phyloP scores from a whole-genome alignment of 495 filamentous ascomycete genomes.

The Penicillium turbatum region DNA sequence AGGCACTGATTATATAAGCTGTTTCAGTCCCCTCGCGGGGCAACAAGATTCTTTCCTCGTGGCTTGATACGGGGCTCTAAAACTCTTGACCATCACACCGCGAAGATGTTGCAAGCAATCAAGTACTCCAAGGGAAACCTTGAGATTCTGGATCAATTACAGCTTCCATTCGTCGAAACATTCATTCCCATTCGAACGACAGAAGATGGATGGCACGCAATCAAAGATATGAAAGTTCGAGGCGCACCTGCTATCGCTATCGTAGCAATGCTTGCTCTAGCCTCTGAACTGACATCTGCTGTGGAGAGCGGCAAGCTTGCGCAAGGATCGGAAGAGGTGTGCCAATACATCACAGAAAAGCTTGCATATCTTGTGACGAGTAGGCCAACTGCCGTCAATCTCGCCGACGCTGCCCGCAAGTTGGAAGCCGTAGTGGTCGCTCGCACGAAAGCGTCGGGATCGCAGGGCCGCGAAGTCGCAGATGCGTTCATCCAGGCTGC shows the following conservation, averaged over 20 bases:
- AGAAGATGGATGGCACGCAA: constrained; percentile 86
- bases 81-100: neutral
- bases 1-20: constrained; percentile 13
- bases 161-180: constrained; percentile 77
- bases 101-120: constrained; percentile 77
- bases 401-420: constrained; percentile 81
- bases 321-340: constrained; percentile 52
- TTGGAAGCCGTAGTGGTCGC: constrained; percentile 56
- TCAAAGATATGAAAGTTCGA: constrained; percentile 89
- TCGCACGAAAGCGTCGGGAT: constrained; percentile 28
- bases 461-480: constrained; percentile 47
- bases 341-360: constrained; percentile 62
- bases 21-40: neutral
- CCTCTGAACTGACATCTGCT: constrained; percentile 48
- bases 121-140: constrained; percentile 74
- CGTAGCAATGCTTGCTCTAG: constrained; percentile 83
- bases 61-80: neutral
- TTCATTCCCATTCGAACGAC: constrained; percentile 70
- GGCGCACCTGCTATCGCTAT: constrained; percentile 97
- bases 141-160: constrained; percentile 83
- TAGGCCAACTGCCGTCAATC: constrained; percentile 89
- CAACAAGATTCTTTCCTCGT: neutral
- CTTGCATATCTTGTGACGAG: constrained; percentile 81
- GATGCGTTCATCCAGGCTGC: constrained; percentile 69
- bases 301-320: constrained; percentile 23